Evolutionary conservation across 2,329 filamentous ascomycete species (phyloP).

Genomic region (Fusarium tupiense): DNA sequence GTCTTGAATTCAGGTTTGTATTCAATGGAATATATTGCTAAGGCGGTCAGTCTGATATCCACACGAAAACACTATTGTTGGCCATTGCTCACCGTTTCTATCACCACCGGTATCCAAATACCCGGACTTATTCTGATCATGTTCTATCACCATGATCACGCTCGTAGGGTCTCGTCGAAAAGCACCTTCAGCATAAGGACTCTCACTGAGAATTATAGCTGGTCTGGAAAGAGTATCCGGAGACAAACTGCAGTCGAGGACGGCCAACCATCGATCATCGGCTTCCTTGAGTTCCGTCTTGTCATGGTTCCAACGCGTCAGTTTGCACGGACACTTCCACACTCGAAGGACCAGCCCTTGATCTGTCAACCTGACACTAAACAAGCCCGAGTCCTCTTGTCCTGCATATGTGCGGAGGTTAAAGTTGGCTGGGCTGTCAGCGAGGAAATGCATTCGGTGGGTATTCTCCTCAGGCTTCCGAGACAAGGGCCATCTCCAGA

Average conservation of each 20-base stretch:
- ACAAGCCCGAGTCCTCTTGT: conserved; percentile 38
- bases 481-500: conserved; percentile 39
- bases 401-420: conserved; percentile 41
- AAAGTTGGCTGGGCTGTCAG: conserved; percentile 40
- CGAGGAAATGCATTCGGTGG: conserved; percentile 39
- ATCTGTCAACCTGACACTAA: conserved; percentile 37
- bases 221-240: conserved; percentile 41
- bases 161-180: conserved; percentile 37
- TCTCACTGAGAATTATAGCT: conserved; percentile 40
- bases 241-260: conserved; percentile 44
- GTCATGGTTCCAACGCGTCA: conserved; percentile 35
- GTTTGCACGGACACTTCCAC: conserved; percentile 42
- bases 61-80: neutral
- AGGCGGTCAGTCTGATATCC: conserved; percentile 11
- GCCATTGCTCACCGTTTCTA: conserved; percentile 19
- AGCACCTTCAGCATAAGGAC: conserved; percentile 29
- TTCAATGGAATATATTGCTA: conserved; percentile 40
- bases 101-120: conserved; percentile 35
- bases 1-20: conserved; percentile 42
- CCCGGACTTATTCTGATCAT: conserved; percentile 35
- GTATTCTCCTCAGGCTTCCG: conserved; percentile 19
- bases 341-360: conserved; percentile 40
- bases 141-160: conserved; percentile 43
- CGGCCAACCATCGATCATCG: conserved; percentile 38
- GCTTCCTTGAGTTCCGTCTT: conserved; percentile 37